Conservation (phyloP, 768 basidiomycete genomes). For the Lanmaoa pseudosensibilis region DNA sequence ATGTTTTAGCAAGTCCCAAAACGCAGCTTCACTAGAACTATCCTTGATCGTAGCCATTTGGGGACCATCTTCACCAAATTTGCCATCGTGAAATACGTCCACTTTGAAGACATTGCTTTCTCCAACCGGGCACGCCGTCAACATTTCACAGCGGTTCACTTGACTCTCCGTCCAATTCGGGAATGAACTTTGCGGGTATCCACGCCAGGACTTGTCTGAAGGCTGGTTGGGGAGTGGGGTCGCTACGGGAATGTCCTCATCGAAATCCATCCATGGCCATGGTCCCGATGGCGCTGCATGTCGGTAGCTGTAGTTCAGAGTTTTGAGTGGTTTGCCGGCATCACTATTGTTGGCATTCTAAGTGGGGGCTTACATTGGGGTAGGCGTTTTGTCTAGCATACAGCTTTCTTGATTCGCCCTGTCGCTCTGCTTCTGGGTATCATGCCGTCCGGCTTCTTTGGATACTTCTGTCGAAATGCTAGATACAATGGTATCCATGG, state of each 20-base stretch:
- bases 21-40: constrained; percentile 20
- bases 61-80: not conserved
- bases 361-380: constrained; percentile 21
- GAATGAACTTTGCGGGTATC: constrained; percentile 33
- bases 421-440: not conserved
- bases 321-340: not conserved
- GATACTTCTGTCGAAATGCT: not conserved
- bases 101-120: constrained; percentile 23
- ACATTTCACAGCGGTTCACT: constrained; percentile 33
- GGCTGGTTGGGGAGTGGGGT: not conserved
- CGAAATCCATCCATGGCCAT: constrained; percentile 45
- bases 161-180: constrained; percentile 35
- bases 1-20: constrained; percentile 36
- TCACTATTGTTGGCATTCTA: not conserved
- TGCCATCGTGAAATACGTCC: constrained; percentile 18
- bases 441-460: not conserved
- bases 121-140: constrained; percentile 18
- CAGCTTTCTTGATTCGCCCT: not conserved
- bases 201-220: constrained; percentile 15
- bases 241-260: constrained; percentile 22
- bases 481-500: constrained; percentile 12
- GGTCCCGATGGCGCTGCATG: constrained; percentile 42
- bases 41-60: constrained; percentile 1
- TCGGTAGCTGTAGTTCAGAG: constrained; percentile 27
- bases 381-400: constrained; percentile 17